Conservation (phyloP, 2,329 filamentous ascomycete genomes). For the Colletotrichum sansevieriae region DNA sequence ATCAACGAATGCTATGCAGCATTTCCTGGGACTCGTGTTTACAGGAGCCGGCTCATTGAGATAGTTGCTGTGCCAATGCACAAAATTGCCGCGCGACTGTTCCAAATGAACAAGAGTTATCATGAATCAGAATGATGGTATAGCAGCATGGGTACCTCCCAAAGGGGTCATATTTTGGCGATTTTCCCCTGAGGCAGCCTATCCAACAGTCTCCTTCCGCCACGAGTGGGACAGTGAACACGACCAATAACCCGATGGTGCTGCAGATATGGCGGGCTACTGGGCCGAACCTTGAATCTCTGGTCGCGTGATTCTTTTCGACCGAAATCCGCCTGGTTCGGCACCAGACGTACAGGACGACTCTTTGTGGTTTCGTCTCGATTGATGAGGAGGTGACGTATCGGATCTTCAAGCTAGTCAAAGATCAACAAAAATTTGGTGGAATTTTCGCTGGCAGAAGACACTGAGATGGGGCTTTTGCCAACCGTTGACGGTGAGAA, state of each 20-base stretch:
- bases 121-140: no score
- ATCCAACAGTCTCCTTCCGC: neutral
- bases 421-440: neutral
- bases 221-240: neutral
- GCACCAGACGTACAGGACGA: neutral
- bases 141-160: no score
- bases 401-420: neutral
- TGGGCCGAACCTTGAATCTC: neutral
- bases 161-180: no score
- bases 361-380: neutral
- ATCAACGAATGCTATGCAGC: neutral
- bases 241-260: neutral
- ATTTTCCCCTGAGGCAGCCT: neutral
- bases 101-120: neutral
- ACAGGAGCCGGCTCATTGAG: neutral
- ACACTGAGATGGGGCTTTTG: no score
- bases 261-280: neutral
- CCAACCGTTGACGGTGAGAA: no score
- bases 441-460: neutral
- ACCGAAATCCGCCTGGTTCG: neutral
- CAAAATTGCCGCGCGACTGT: neutral
- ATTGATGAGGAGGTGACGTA: conserved; percentile 1
- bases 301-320: no score
- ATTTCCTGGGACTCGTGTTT: neutral
- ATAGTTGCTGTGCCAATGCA: neutral